Percentiles rank a stretch among this genome's conserved stretches.
Evolutionary conservation across 2,329 filamentous ascomycete genomes (phyloP).

Genomic region (Aphanocladium album): DNA sequence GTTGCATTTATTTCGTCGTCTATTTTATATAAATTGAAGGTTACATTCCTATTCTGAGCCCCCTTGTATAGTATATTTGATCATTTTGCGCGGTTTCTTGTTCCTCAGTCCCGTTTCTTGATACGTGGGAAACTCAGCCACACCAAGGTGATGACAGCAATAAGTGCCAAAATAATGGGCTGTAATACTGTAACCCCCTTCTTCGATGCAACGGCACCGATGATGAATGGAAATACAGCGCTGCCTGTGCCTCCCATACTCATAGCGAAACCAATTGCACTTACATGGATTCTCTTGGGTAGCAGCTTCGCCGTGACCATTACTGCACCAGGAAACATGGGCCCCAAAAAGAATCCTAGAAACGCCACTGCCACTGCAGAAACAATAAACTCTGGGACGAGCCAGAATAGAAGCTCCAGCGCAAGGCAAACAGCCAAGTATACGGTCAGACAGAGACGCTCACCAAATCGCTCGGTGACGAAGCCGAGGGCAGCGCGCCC

Average conservation of each 20-base stretch:
- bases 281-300: constrained; percentile 64
- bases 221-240: constrained; percentile 55
- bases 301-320: constrained; percentile 67
- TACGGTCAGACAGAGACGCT: constrained; percentile 52
- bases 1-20: neutral
- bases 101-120: constrained; percentile 22
- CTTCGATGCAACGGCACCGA: constrained; percentile 54
- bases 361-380: constrained; percentile 59
- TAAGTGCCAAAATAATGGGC: constrained; percentile 42
- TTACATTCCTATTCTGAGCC: no score
- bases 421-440: constrained; percentile 59
- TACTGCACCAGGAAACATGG: constrained; percentile 66
- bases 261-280: constrained; percentile 67
- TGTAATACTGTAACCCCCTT: constrained; percentile 46
- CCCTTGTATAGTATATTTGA: no score
- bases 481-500: constrained; percentile 65
- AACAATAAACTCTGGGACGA: constrained; percentile 55
- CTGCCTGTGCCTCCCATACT: constrained; percentile 68
- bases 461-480: constrained; percentile 62
- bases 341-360: constrained; percentile 70
- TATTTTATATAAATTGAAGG: neutral
- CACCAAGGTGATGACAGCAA: constrained; percentile 29
- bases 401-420: constrained; percentile 55
- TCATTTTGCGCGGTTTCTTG: neutral
- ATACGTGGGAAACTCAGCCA: constrained; percentile 34